Evolutionary conservation across 1,284 basidiomycete species (phyloP), one percentile per base, ranked within the genome.

Genomic region (Vanrija pseudolonga): DNA sequence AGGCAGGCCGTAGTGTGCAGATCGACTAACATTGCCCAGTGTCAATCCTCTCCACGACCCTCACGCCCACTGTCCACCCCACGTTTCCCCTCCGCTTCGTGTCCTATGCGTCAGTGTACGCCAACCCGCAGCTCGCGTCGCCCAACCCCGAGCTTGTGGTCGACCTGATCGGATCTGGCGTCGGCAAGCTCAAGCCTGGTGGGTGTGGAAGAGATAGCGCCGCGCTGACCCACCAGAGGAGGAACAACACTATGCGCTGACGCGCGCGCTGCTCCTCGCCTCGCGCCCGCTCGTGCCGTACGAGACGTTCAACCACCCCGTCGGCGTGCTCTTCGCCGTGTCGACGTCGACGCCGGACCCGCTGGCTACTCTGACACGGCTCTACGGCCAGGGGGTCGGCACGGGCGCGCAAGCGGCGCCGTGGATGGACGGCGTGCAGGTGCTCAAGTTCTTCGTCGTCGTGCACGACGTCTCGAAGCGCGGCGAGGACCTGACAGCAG

Each of bases 261-360:
- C 74, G 7, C 65, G 74, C 17, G 73, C 73, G 9, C 57, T 76
- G 4, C 51, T 77, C 4, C 64, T 77, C 14, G 63, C 71, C 1
- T 73, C 76, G 9, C 57, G 74, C 15, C 73, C 72, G 2, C 50
- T 74, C 3, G 62, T 67, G 8, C 56, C 65, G n/a, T 69, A 76
- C 46, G 75, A 77, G 53, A 76, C 75, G 11, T 76, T 77, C 64
- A 73, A 77, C 53, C 73, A 77, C 54, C 74, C 76, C 18, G 71
- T 73, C 26, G 73, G 71, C 19, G 59, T 75, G 9, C 49, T 77
- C 3, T 62, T 75, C 23, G 75, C 74, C 15, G 62, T 75, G 20
- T 75, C 72, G 6, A 71, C 75, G 12, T 61, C 68, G 0, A 69
- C 67, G 2, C 58, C 66, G 7, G 73, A 76, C 28, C 73, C 76